A percentile compares a stretch with the other conserved stretches of the same genome.
phyloP scores from a whole-genome alignment of 345 rosid genomes.

The Sisymbrium altissimum region DNA sequence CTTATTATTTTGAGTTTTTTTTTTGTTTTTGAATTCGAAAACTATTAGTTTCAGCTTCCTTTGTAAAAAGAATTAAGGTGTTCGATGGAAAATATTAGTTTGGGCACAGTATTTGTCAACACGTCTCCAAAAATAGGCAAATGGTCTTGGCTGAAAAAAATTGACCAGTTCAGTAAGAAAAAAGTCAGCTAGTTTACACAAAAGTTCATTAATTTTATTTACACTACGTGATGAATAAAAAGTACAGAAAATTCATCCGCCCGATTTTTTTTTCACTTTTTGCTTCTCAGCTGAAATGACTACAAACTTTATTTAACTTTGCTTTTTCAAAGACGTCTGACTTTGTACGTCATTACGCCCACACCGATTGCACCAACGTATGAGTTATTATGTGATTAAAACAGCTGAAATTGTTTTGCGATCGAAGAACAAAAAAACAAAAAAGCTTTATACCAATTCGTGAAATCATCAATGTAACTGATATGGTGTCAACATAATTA shows the following conservation, averaged over 20 bases:
- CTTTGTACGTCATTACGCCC: constrained; percentile 4
- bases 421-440: neutral
- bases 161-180: neutral
- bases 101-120: neutral
- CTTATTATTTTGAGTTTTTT: neutral
- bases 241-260: neutral
- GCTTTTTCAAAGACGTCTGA: neutral
- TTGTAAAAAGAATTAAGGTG: neutral
- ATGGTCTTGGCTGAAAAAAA: neutral
- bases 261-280: neutral
- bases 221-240: no score
- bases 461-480: neutral
- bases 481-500: neutral
- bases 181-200: neutral
- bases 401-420: neutral
- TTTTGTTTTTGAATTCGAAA: no score
- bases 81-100: neutral
- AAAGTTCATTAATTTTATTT: neutral
- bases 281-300: neutral
- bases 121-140: neutral
- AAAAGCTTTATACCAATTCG: neutral
- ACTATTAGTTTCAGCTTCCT: no score
- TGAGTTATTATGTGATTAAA: neutral
- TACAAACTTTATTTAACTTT: neutral
- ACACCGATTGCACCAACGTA: constrained; percentile 4